Evolutionary conservation across 2,329 filamentous ascomycete genomes (phyloP), one percentile per base, ranked within the genome.

Genomic region (Trichoderma sp.): DNA sequence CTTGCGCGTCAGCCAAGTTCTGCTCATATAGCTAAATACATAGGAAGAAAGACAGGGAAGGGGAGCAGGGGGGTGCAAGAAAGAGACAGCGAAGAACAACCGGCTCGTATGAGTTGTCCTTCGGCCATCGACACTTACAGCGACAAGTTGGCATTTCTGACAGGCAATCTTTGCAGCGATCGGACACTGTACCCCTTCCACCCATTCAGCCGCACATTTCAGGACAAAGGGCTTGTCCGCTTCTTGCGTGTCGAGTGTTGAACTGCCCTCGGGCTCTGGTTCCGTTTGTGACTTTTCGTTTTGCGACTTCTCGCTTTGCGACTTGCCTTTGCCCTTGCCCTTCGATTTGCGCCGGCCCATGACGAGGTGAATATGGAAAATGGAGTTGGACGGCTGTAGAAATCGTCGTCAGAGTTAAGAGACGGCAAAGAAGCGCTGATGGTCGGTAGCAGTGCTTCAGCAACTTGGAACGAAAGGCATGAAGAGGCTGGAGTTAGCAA

Each of bases 131-230:
- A 17, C 21, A 66, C 71, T 21, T 65, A 72, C 71, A 24, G 68
- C 66, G 10, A 71, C 50, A 12, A 72, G 64, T 17, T 67, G 62
- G 39, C 71, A 73, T 21, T 44, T 54, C 5, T 66, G 65, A 14
- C 71, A 72, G 7, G 64, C 28, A 6, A 71, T 63, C 12, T 19
- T 9, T 2, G 70, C 63, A 12, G 57, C 7, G 0, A 9, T 21
- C 4, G 17, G 2, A 44, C 71, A 72, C 17, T 55, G 51, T 0
- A 28, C 9, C 2, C 55, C 63, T 3, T 44, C 24, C 4, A 39
- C 24, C 45, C 44, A 17, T 17, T 15, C 24, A 7, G 59, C 68
- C 10, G 64, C 45, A 43, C 71, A 72, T 4, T 15, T 34, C 3
- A 67, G 14, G 66, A 12, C 52, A 12, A n/a, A 30, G 7, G 28